Base-by-base conservation (phyloP, 2,329 filamentous ascomycete species). In the Penicillium sp. region DNA sequence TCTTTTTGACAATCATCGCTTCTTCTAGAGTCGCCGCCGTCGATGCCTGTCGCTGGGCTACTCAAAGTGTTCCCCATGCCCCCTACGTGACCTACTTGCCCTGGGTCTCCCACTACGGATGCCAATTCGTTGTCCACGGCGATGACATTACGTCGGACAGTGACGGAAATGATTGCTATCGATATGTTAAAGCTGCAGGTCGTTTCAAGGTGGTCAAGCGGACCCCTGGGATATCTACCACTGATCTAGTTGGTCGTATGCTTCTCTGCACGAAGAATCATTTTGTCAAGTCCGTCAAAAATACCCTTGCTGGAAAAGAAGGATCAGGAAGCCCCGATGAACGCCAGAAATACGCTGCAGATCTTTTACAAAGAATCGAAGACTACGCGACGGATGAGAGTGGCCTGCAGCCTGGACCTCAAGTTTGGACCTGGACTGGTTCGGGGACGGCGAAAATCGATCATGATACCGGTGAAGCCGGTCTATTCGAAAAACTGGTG, bases 171-270 rank as follows among this genome's bases (percentile, higher is more conserved):
- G 93, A 98, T 71, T 97, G 91, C 72, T 98, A 98, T 71, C 86
- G 93, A 45, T 97, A 91, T 60, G 93, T 98, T 59, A 98, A 98
- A 71, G 84, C 86, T 27, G 93, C 91, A 1, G 84, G 85, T 9
- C 80, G 93, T 29, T 98, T 98, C 79, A 90, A 94, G 70, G 88
- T 98, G 13, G 93, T 98, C 31, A 95, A 94, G 72, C 80, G 93
- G 49, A 97, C 93, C 2, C 93, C 93, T 0, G 90, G 88, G 44
- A 98, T 98, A 59, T 95, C 88, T 7, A 98, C 93, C 2, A 98
- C 93, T 3, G 93, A 98, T 62, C 78, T 98, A n/a, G 93, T 98
- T 17, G 93, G 93, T 14, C 84, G 93, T 57, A 98, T 98, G 93
- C 75, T 98, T 58, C 76, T 97, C 11, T 96, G 90, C 73, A 97